Conservation (phyloP, 2,329 filamentous ascomycete genomes). For the Penicillium olsonii region DNA sequence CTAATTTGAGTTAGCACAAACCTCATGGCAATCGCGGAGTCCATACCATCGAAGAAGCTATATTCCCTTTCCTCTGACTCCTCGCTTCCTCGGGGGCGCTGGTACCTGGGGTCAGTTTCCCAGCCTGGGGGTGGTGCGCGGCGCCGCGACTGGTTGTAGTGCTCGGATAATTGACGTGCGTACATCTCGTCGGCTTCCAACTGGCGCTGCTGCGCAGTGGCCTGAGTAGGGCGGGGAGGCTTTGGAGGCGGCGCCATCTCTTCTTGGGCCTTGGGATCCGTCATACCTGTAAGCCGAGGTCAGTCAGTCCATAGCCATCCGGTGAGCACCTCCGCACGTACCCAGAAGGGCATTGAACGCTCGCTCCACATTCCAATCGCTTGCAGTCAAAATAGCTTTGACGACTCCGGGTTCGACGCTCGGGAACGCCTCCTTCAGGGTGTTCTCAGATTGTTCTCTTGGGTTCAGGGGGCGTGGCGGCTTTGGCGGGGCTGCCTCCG, state of each 20-base stretch:
- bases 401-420: constrained; percentile 76
- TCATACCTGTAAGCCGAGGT: constrained; percentile 62
- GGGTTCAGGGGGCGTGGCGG: constrained; percentile 81
- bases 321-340: constrained; percentile 42
- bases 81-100: constrained; percentile 55
- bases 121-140: constrained; percentile 34
- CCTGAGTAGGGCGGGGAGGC: constrained; percentile 72
- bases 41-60: constrained; percentile 79
- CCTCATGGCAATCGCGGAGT: not conserved
- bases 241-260: constrained; percentile 68
- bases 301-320: constrained; percentile 5
- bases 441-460: constrained; percentile 80
- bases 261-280: constrained; percentile 71
- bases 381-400: constrained; percentile 84
- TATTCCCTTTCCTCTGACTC: constrained; percentile 71
- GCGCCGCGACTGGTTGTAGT: constrained; percentile 63
- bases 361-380: constrained; percentile 82
- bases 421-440: constrained; percentile 91
- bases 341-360: constrained; percentile 93
- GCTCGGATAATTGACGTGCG: constrained; percentile 87
- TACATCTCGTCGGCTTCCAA: constrained; percentile 89
- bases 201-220: constrained; percentile 69
- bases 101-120: constrained; percentile 39
- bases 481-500: constrained; percentile 66
- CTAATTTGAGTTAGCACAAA: constrained; percentile 44